These are phyloP conservation scores for Claviceps sp. DNA, from an alignment of 2,329 filamentous ascomycete genomes.

Conservation along the genomic window DNA sequence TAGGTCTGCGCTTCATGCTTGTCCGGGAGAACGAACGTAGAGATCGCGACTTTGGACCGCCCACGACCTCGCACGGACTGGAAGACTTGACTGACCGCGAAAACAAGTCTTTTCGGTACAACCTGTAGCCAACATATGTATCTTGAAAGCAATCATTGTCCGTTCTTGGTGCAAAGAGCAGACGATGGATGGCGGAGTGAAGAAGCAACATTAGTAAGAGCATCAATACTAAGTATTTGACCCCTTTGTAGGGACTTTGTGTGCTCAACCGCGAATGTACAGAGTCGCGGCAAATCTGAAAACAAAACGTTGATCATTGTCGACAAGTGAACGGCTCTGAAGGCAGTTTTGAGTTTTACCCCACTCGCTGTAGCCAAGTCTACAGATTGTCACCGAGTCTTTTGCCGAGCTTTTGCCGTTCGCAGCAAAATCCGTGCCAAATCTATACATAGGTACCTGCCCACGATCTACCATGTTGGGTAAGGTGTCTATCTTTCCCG, in stretches of 20 bases:
- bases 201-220: not conserved
- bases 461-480: not conserved
- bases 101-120: constrained; percentile 12
- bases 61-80: constrained; percentile 20
- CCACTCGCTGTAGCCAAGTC: no score
- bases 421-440: not conserved
- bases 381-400: no score
- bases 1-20: constrained; percentile 16
- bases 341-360: no score
- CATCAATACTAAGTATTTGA: not conserved
- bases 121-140: constrained; percentile 1
- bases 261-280: no score
- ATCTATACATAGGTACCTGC: not conserved
- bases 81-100: constrained; percentile 24
- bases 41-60: constrained; percentile 17
- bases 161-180: not conserved
- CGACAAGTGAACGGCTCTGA: no score
- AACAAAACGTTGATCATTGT: no score
- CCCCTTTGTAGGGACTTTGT: not conserved
- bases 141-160: not conserved
- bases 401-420: not conserved
- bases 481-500: not conserved
- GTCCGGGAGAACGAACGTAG: constrained; percentile 17
- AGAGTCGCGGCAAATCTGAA: not conserved
- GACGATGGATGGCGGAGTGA: not conserved